Percentiles rank a stretch among this genome's conserved stretches.
These are phyloP conservation scores for Claviceps spartinae DNA, from an alignment of 2,329 filamentous ascomycete genomes.

Conservation along the genomic window DNA sequence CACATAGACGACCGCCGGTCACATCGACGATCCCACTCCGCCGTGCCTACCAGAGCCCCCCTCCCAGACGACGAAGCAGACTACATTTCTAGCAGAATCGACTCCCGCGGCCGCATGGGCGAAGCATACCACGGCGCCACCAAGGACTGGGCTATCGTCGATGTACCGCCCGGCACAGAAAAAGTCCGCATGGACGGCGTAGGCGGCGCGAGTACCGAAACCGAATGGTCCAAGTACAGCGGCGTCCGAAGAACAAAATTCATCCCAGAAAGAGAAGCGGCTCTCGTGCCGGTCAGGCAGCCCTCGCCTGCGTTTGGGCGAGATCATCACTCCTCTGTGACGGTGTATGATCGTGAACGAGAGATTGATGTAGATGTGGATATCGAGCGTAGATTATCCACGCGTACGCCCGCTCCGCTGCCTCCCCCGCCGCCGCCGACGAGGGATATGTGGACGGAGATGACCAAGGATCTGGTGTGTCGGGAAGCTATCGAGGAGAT, in stretches of 20 bases:
- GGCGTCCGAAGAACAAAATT: slow-evolving; percentile 65
- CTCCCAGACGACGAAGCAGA: slow-evolving; percentile 46
- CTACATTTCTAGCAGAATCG: slow-evolving; percentile 43
- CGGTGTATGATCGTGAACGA: slow-evolving; percentile 31
- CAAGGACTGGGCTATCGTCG: slow-evolving; percentile 67
- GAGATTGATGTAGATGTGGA: slow-evolving; percentile 43
- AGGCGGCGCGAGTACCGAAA: slow-evolving; percentile 61
- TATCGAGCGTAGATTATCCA: slow-evolving; percentile 31
- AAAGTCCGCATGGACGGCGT: slow-evolving; percentile 70
- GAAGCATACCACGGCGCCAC: slow-evolving; percentile 64
- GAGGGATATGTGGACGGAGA: slow-evolving; percentile 84
- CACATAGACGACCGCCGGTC: slow-evolving; percentile 29
- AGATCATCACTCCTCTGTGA: slow-evolving; percentile 29
- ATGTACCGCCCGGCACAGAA: slow-evolving; percentile 73
- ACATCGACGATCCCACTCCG: slow-evolving; percentile 38
- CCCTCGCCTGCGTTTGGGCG: slow-evolving; percentile 17
- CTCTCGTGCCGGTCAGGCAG: slow-evolving; percentile 12
- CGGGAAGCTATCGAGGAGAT: slow-evolving; percentile 74
- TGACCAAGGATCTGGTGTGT: slow-evolving; percentile 82
- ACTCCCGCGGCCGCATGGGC: slow-evolving; percentile 50
- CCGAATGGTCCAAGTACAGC: slow-evolving; percentile 68
- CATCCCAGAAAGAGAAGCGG: slow-evolving; percentile 50
- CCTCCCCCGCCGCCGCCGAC: slow-evolving; percentile 26
- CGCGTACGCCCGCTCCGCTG: slow-evolving; percentile 21
- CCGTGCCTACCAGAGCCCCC: slow-evolving; percentile 25